Conservation (phyloP, 2,329 filamentous ascomycete species). For the Didymella arachidicola region DNA sequence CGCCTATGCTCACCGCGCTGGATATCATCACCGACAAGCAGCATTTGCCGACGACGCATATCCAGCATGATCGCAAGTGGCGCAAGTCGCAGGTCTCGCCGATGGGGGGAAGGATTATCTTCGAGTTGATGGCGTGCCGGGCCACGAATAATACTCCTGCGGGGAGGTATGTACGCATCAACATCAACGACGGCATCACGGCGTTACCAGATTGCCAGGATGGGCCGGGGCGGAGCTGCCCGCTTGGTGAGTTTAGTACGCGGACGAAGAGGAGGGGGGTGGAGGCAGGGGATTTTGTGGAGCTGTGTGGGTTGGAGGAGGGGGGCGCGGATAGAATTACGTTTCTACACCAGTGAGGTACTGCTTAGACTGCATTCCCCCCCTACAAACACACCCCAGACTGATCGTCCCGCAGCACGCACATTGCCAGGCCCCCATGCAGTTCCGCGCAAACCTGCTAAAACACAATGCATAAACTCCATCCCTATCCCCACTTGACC, state of each 20-base stretch:
- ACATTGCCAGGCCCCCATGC: too few species aligned
- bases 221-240: conserved; percentile 59
- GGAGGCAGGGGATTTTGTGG: conserved; percentile 58
- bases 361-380: too few species aligned
- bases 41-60: conserved; percentile 58
- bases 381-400: too few species aligned
- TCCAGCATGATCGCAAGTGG: conserved; percentile 58
- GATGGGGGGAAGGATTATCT: conserved; percentile 64
- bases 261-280: conserved; percentile 52
- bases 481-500: too few species aligned
- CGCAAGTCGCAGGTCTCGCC: conserved; percentile 63
- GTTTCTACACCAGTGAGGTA: conserved; percentile 58
- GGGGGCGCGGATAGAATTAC: conserved; percentile 54
- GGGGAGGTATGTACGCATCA: conserved; percentile 58
- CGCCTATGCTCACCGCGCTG: conserved; percentile 62
- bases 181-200: conserved; percentile 65
- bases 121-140: conserved; percentile 60
- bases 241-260: conserved; percentile 54
- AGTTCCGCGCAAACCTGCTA: too few species aligned
- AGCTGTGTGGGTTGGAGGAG: conserved; percentile 57
- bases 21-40: conserved; percentile 57
- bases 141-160: not conserved
- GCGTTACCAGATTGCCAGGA: conserved; percentile 57
- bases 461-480: too few species aligned
- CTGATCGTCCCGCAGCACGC: too few species aligned